Evolutionary conservation across 331 rosid genomes (phyloP).

Genomic region (Cydonia oblonga): DNA sequence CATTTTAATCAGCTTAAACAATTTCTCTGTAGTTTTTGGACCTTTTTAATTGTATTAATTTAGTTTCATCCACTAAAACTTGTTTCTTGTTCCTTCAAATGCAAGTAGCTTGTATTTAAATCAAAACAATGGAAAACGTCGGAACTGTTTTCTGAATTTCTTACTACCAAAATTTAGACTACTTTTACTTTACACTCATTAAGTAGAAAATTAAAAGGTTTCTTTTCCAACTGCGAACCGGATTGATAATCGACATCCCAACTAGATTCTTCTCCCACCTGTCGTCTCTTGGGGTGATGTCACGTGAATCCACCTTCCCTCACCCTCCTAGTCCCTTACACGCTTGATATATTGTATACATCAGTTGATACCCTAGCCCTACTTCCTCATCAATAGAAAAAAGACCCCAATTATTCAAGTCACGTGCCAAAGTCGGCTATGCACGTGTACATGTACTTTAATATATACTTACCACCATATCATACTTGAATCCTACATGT

Average conservation of each 20-base stretch:
- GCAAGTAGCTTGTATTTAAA: constrained; percentile 14
- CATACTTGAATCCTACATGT: neutral
- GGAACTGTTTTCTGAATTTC: constrained; percentile 10
- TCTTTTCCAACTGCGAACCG: constrained; percentile 44
- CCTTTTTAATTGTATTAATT: neutral
- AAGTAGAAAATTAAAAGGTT: constrained; percentile 21
- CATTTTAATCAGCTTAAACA: neutral
- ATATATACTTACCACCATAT: neutral
- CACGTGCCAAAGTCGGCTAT: constrained; percentile 53
- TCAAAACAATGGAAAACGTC: constrained; percentile 1
- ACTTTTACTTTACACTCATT: constrained; percentile 2
- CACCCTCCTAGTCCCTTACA: constrained; percentile 26
- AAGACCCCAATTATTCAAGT: constrained; percentile 22
- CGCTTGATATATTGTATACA: constrained; percentile 16
- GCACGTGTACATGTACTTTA: constrained; percentile 32
- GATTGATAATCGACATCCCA: constrained; percentile 51
- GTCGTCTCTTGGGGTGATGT: constrained; percentile 33
- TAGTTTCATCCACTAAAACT: neutral
- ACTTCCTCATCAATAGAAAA: constrained; percentile 12
- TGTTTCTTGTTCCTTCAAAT: constrained; percentile 21
- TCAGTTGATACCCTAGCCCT: neutral
- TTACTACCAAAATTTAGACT: constrained; percentile 12
- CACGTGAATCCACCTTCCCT: constrained; percentile 73
- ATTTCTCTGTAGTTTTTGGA: neutral
- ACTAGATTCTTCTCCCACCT: constrained; percentile 27